Evolutionary conservation across 805 yeast species (phyloP).

Genomic region (Naumovozyma castellii): DNA sequence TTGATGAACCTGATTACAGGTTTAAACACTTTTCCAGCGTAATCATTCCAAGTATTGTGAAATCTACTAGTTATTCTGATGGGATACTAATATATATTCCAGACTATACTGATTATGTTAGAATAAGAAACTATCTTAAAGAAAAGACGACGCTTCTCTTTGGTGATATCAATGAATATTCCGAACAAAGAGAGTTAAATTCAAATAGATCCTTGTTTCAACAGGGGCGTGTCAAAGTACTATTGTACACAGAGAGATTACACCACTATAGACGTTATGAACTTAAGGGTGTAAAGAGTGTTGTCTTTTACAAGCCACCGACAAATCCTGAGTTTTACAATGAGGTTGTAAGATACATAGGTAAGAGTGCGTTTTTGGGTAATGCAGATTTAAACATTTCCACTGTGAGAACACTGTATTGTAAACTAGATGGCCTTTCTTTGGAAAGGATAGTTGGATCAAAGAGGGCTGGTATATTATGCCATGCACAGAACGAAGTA

Average conservation of each 20-base stretch:
- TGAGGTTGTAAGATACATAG: conserved; percentile 64
- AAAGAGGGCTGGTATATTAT: conserved; percentile 55
- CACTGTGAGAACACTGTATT: conserved; percentile 52
- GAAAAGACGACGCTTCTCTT: conserved; percentile 54
- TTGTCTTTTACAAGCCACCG: conserved; percentile 78
- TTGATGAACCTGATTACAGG: conserved; percentile 70
- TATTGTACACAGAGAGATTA: conserved; percentile 88
- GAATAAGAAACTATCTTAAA: conserved; percentile 55
- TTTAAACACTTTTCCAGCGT: conserved; percentile 72
- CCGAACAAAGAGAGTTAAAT: conserved; percentile 59
- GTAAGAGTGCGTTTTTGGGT: conserved; percentile 42
- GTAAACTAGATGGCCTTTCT: conserved; percentile 70
- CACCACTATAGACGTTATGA: conserved; percentile 87
- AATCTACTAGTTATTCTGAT: conserved; percentile 50
- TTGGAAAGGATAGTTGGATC: conserved; percentile 81
- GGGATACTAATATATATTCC: conserved; percentile 81
- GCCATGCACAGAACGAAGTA: conserved; percentile 61
- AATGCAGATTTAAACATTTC: conserved; percentile 48
- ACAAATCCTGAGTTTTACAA: conserved; percentile 74
- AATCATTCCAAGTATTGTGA: conserved; percentile 58
- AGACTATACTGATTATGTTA: conserved; percentile 73
- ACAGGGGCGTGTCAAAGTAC: conserved; percentile 49
- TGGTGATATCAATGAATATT: conserved; percentile 75
- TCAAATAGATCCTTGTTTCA: conserved; percentile 63
- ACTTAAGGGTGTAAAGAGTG: conserved; percentile 71